Conservation (phyloP, 2,329 filamentous ascomycete species). For the Dothidotthia symphoricarpi region DNA sequence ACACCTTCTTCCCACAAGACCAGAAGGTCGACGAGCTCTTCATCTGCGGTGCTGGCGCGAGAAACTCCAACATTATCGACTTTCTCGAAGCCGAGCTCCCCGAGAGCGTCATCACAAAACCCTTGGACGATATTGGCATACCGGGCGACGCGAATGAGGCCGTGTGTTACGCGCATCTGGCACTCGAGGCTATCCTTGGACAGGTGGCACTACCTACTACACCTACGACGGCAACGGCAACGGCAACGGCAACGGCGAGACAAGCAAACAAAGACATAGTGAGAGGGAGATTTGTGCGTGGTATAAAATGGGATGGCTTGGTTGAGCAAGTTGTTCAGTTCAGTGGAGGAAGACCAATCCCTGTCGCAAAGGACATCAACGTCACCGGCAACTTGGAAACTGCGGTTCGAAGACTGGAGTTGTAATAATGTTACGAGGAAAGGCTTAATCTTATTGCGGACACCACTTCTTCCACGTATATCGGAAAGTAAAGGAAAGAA, state of each 20-base stretch:
- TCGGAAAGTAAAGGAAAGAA: no score
- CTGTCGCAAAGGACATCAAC: conserved; percentile 4
- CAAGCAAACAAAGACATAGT: conserved; percentile 4
- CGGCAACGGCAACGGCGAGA: background rate
- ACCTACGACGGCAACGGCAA: background rate
- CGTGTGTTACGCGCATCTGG: conserved; percentile 61
- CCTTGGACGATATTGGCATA: conserved; percentile 59
- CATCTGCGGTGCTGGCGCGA: conserved; percentile 60
- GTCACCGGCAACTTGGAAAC: conserved; percentile 5
- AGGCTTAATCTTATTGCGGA: no score
- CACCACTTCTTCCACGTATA: no score
- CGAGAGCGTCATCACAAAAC: conserved; percentile 50
- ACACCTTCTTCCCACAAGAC: conserved; percentile 24
- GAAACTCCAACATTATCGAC: conserved; percentile 57
- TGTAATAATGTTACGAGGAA: no score
- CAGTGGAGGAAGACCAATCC: conserved; percentile 10
- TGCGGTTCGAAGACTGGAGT: conserved; percentile 1
- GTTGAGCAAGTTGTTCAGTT: conserved; percentile 11
- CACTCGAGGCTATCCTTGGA: conserved; percentile 52
- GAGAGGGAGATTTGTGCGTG: conserved; percentile 11
- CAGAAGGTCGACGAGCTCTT: conserved; percentile 56
- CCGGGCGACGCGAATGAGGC: conserved; percentile 60
- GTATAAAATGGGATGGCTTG: conserved; percentile 15
- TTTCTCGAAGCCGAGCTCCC: conserved; percentile 53
- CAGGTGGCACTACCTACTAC: conserved; percentile 7